Conservation (phyloP, 352 stramenopile genomes). For the Phytopythium delawarense region DNA sequence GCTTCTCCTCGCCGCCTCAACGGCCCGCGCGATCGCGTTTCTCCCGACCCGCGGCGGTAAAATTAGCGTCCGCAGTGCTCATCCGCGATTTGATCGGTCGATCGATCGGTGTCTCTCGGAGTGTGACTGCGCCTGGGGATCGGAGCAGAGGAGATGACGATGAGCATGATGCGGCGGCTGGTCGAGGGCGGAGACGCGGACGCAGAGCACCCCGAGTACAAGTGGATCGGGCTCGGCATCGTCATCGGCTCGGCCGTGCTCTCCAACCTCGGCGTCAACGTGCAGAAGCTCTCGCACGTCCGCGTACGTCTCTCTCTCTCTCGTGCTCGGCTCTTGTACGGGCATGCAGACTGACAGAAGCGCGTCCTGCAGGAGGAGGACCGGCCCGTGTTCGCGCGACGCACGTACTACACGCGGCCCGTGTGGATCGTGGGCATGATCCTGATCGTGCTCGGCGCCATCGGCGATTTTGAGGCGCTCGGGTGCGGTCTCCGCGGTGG, state of each 20-base stretch:
- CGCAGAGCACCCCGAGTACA: constrained; percentile 55
- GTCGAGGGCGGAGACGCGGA: constrained; percentile 14
- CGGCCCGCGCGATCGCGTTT: background rate
- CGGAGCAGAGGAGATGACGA: background rate
- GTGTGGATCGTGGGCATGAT: constrained; percentile 83
- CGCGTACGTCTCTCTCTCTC: constrained; percentile 32
- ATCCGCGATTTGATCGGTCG: background rate
- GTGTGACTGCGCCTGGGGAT: no score
- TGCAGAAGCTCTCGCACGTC: constrained; percentile 85
- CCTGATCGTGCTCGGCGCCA: constrained; percentile 69
- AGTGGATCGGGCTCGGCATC: constrained; percentile 80
- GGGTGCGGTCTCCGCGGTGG: constrained; percentile 17
- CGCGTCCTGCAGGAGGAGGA: constrained; percentile 41
- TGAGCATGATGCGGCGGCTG: background rate
- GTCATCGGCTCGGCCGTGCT: constrained; percentile 78
- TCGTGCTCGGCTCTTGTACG: background rate
- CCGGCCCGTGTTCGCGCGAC: constrained; percentile 50
- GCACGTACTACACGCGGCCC: constrained; percentile 80
- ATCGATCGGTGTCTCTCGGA: background rate
- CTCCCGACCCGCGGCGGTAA: background rate
- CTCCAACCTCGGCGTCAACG: constrained; percentile 82
- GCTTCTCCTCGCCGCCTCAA: background rate
- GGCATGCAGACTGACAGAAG: background rate
- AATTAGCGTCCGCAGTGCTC: background rate
- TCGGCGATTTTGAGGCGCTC: constrained; percentile 87